Evolutionary conservation across 2,329 filamentous ascomycete species (phyloP).

Genomic region (Podosphaera fusca): DNA sequence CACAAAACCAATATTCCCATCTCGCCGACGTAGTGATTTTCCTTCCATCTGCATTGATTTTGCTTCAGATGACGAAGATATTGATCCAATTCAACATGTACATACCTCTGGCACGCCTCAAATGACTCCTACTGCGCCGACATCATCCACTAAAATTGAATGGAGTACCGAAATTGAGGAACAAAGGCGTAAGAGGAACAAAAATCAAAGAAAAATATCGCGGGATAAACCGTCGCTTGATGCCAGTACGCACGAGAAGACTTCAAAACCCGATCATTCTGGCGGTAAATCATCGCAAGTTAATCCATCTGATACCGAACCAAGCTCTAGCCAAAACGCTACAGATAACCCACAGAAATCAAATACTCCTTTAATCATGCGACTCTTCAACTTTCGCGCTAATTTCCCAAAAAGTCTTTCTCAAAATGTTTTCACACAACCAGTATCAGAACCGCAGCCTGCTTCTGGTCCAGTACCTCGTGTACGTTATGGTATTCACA

Average conservation of each 20-base stretch:
- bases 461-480: constrained; percentile 22
- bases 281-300: neutral
- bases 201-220: neutral
- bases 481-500: constrained; percentile 40
- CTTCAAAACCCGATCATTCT: neutral
- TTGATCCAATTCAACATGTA: neutral
- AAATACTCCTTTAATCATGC: constrained; percentile 30
- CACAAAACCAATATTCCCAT: neutral
- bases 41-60: neutral
- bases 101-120: neutral
- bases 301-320: neutral
- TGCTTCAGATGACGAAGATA: neutral
- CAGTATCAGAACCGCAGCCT: constrained; percentile 15
- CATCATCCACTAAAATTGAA: neutral
- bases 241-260: neutral
- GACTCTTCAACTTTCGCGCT: constrained; percentile 32
- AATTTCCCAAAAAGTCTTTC: constrained; percentile 42
- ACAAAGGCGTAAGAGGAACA: neutral
- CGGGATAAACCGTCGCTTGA: neutral
- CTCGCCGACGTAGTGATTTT: neutral
- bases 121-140: neutral
- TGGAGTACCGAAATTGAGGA: neutral
- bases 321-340: neutral
- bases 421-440: constrained; percentile 43
- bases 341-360: neutral